phyloP scores from a whole-genome alignment of 106 monocot species.

The Allium fistulosum region DNA sequence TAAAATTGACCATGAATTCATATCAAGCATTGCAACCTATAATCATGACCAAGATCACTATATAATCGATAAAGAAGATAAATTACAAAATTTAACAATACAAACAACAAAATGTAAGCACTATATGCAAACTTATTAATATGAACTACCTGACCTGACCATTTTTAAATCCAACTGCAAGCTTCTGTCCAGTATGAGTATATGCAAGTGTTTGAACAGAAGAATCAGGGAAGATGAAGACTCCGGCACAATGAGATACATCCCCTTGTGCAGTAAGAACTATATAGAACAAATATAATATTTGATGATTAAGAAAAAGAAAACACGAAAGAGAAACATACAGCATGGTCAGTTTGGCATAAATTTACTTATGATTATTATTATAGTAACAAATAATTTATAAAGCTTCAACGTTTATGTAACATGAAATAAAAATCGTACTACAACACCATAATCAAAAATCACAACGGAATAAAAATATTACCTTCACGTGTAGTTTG shows the following conservation, averaged over 20 bases:
- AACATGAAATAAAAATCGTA: too few species aligned
- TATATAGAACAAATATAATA: slow-evolving; percentile 11
- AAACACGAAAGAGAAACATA: too few species aligned
- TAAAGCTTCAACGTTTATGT: too few species aligned
- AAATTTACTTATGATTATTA: too few species aligned
- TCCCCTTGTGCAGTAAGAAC: slow-evolving; percentile 40
- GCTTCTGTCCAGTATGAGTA: slow-evolving; percentile 35
- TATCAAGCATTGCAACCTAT: slow-evolving; percentile 73
- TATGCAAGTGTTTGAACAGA: slow-evolving; percentile 44
- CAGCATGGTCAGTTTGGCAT: too few species aligned
- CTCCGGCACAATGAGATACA: slow-evolving; percentile 50
- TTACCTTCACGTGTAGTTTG: slow-evolving; percentile 73
- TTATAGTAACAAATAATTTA: too few species aligned
- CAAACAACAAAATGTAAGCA: too few species aligned
- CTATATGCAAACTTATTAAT: too few species aligned
- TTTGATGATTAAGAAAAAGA: too few species aligned
- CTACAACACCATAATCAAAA: too few species aligned
- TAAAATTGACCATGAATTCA: slow-evolving; percentile 40
- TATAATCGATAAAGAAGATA: too few species aligned
- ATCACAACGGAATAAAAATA: slow-evolving; percentile 10
- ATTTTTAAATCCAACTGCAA: slow-evolving; percentile 72
- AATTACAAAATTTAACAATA: too few species aligned
- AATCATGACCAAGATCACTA: slow-evolving; percentile 3
- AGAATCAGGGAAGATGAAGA: slow-evolving; percentile 39
- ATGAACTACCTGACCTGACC: slow-evolving; percentile 50